These are phyloP conservation scores for Prunus mongolica DNA, from an alignment of 306 rosid species.

Conservation along the genomic window DNA sequence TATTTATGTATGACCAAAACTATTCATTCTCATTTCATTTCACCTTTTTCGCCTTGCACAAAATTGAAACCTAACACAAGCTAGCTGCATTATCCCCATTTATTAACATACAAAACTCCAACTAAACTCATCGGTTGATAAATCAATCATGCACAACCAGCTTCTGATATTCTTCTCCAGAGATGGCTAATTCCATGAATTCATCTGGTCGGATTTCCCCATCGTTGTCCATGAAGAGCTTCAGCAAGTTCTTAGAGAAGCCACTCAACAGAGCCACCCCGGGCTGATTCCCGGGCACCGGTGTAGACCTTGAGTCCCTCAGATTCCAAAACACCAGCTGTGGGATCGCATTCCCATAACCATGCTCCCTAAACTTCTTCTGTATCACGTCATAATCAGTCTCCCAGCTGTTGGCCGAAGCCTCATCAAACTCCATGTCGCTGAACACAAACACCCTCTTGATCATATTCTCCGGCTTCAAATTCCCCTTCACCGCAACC, in stretches of 20 bases:
- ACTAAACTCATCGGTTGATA: neutral
- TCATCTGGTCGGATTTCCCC: slow-evolving; percentile 30
- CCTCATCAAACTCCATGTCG: slow-evolving; percentile 70
- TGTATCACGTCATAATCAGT: slow-evolving; percentile 54
- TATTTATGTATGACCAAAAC: no score
- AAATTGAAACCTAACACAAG: no score
- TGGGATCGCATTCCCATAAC: slow-evolving; percentile 48
- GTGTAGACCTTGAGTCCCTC: slow-evolving; percentile 49
- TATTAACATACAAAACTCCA: neutral
- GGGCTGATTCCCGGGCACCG: slow-evolving; percentile 39
- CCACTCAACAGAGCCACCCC: slow-evolving; percentile 69
- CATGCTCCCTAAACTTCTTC: slow-evolving; percentile 46
- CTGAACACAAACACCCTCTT: slow-evolving; percentile 64
- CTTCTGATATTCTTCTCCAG: slow-evolving; percentile 43
- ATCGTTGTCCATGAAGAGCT: slow-evolving; percentile 41
- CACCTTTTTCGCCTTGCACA: no score
- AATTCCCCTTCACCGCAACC: slow-evolving; percentile 49
- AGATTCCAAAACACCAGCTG: slow-evolving; percentile 70
- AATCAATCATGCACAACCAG: slow-evolving; percentile 23
- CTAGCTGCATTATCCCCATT: no score
- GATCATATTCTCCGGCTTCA: slow-evolving; percentile 54
- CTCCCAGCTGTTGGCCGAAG: slow-evolving; percentile 47
- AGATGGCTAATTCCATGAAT: slow-evolving; percentile 41
- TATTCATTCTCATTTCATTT: no score
- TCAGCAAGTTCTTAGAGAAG: slow-evolving; percentile 63